Base-by-base conservation (phyloP, 192 early-diverging fungal species). In the Dissophora globulifera region DNA sequence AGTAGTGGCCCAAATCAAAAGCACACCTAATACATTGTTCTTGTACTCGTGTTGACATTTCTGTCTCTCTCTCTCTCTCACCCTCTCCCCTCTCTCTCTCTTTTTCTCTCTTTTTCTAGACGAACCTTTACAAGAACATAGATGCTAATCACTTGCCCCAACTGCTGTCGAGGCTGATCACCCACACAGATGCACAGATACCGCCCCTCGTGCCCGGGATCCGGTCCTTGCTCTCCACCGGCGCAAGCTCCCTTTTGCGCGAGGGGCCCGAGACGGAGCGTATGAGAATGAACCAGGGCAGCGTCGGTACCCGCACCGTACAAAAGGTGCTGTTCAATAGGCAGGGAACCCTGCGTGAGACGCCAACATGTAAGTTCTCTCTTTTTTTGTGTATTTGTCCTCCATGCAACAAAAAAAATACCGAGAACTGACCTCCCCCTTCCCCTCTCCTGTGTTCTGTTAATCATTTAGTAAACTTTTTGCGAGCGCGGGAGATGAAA, bases 161-260 rank as follows among this genome's bases (percentile, higher is more conserved):
- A 2, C 38, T 83, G 16, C 47, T 82, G 4, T 68, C 65, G 7
- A 55, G 45, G 32, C 49, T 78, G 32, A 68, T 79, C 12, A 29
- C 52, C 4, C 63, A 69, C 30, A 33, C 66, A 17, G 69, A 81
- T 58, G 70, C 70, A 0, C 79, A 74, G 32, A 69, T 79, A 50
- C 81, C 78, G 15, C 81, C 81, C 4, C 42, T 69, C n/a, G 81
- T 70, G 0, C 81, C 76, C 7, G 76, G 76, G 22, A 66, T 82
- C 40, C 62, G 57, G n/a, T 79, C 81, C 1, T n/a, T 82, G 15
- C 58, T 82, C 22, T 42, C 67, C 16, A 64, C 58, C 13, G 67
- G 65, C 22, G 69, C 62, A 16, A 69, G 52, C 23, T 79, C 81
- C 9, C 50, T 79, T 40, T 53, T 79, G 4, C 76, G 81, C 17